A percentile compares a stretch with the other conserved stretches of the same genome.
Conservation (phyloP, 768 basidiomycete species). For the Pulveroboletus ravenelii region DNA sequence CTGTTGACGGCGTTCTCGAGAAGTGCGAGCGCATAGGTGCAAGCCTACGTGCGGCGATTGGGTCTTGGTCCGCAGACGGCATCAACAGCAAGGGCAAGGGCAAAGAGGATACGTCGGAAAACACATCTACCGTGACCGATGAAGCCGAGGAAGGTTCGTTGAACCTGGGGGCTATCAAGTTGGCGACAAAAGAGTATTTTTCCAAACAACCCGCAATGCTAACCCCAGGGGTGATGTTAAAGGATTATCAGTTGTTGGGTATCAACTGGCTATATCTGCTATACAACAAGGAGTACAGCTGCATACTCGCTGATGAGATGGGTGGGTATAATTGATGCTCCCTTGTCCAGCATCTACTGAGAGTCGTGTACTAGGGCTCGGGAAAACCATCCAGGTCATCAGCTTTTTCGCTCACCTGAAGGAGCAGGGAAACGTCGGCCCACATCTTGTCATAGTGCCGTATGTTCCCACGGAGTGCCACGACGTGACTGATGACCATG, state of each 20-base stretch:
- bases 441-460: slow-evolving; percentile 94
- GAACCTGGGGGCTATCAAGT: slow-evolving; percentile 45
- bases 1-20: slow-evolving; percentile 84
- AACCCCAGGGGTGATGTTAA: slow-evolving; percentile 65
- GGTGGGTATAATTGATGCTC: slow-evolving; percentile 46
- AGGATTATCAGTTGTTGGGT: slow-evolving; percentile 97
- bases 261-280: slow-evolving; percentile 94
- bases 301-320: slow-evolving; percentile 99
- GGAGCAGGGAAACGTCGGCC: slow-evolving; percentile 71
- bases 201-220: slow-evolving; percentile 68
- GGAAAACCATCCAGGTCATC: slow-evolving; percentile 98
- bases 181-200: slow-evolving; percentile 59
- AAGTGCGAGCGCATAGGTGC: slow-evolving; percentile 85
- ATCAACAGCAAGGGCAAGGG: slow-evolving; percentile 34
- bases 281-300: slow-evolving; percentile 75
- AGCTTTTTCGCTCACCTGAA: slow-evolving; percentile 90
- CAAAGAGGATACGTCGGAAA: slow-evolving; percentile 31
- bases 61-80: slow-evolving; percentile 59
- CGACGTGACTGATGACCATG: slow-evolving; percentile 5
- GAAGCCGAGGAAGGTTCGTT: slow-evolving; percentile 60
- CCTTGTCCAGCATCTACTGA: background rate
- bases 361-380: slow-evolving; percentile 59
- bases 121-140: slow-evolving; percentile 21
- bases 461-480: slow-evolving; percentile 39
- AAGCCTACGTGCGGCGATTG: slow-evolving; percentile 66